Evolutionary conservation across 2,329 filamentous ascomycete species (phyloP), one percentile per base, ranked within the genome.

Genomic region (Emergomyces orientalis): DNA sequence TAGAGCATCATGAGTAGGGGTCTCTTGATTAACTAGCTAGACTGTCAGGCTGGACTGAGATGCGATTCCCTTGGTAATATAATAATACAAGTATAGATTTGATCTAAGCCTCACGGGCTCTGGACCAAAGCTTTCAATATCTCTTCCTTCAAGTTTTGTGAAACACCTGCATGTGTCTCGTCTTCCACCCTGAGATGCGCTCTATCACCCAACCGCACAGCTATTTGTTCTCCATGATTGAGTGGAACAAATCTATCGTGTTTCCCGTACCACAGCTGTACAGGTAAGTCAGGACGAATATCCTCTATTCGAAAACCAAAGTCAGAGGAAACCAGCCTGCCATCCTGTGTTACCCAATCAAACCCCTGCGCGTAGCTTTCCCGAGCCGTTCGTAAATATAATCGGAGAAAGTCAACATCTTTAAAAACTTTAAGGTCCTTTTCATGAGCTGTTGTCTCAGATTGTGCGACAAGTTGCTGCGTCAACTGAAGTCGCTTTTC

Each of bases 201-300:
- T 54, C 67, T 72, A 41, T 62, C 69, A n/a, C 70, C 70, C 57
- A 77, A 62, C 43, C 73, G 64, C 52, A 57, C 62, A 1, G 72
- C 71, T 62, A 75, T 69, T 60, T 72, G 68, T 55, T 66, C 63
- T 1, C 72, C 75, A 67, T 76, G 73, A 60, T 71, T 68, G 1
- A 69, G 67, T 45, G 74, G 75, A 52, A 76, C 71, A 64, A 66
- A 68, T 25, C 32, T 66, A 68, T 77, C 74, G 2, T 67, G 41
- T 52, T 68, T 73, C 25, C 73, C 74, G 66, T 76, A 72, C 74
- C 74, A 76, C 65, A 77, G 51, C 62, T 73, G 69, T 37, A 77
- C 70, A 1, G 71, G 70, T 52, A 77, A 61, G 63, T 76, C 74
- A 0, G 63, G 57, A 3, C 73, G 60, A 32, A 77, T 73, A 63